Conservation (phyloP, 169 alveolate species). For the Fabrea salina region DNA sequence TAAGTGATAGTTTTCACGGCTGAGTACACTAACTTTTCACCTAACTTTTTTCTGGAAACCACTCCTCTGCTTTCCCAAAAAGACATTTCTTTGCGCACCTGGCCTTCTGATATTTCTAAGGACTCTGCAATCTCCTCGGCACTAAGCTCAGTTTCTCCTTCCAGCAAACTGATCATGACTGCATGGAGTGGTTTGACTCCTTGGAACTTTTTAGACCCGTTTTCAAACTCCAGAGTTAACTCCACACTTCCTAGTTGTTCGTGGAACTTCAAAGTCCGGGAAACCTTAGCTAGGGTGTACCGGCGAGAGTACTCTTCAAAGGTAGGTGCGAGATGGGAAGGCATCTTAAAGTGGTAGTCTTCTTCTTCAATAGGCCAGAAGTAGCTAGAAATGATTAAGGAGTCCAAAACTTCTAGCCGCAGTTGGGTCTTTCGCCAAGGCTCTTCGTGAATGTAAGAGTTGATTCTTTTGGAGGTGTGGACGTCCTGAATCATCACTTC, state of each 20-base stretch:
- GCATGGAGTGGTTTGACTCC: constrained; percentile 68
- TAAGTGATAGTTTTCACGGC: background rate
- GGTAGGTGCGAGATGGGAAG: constrained; percentile 24
- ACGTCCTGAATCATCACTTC: constrained; percentile 76
- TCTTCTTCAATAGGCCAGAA: constrained; percentile 49
- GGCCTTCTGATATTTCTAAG: constrained; percentile 42
- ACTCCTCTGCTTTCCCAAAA: constrained; percentile 76
- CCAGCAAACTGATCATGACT: constrained; percentile 63
- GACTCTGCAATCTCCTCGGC: constrained; percentile 56
- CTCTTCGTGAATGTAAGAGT: constrained; percentile 24
- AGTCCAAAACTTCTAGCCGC: background rate
- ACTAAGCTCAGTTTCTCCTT: constrained; percentile 42
- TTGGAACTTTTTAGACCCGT: constrained; percentile 54
- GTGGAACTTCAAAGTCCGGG: constrained; percentile 52
- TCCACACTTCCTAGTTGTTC: constrained; percentile 61
- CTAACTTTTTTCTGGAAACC: constrained; percentile 33
- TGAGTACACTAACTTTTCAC: background rate
- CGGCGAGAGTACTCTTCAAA: constrained; percentile 34
- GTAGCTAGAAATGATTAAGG: constrained; percentile 42
- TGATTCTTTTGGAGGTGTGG: constrained; percentile 62
- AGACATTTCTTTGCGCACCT: constrained; percentile 58
- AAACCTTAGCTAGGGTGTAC: constrained; percentile 36
- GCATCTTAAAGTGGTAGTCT: constrained; percentile 41
- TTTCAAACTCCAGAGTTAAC: constrained; percentile 50
- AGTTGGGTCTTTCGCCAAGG: background rate